Conservation (phyloP, 169 alveolate genomes). For the Plasmodium chabaudi region DNA sequence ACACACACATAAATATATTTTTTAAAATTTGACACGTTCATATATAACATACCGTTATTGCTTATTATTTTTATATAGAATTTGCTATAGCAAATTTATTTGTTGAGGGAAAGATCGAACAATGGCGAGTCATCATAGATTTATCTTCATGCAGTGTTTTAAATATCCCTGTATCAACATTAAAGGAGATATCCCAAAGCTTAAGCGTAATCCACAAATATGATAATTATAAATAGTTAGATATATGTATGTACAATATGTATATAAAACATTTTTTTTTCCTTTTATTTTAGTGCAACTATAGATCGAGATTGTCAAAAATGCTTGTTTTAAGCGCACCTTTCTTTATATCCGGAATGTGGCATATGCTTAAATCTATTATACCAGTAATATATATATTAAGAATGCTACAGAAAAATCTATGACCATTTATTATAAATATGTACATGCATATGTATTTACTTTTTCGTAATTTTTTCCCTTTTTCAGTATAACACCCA, state of each 20-base stretch:
- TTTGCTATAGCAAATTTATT: constrained; percentile 75
- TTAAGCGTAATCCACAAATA: constrained; percentile 65
- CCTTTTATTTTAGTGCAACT: constrained; percentile 30
- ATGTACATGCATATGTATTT: background rate
- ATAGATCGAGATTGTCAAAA: constrained; percentile 46
- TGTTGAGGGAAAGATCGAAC: constrained; percentile 83
- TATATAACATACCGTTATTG: background rate
- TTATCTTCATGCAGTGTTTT: constrained; percentile 80
- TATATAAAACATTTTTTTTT: background rate
- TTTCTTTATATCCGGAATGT: constrained; percentile 45
- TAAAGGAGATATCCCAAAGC: constrained; percentile 81
- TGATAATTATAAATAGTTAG: background rate
- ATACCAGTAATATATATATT: constrained; percentile 35
- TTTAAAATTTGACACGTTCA: background rate
- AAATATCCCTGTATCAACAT: constrained; percentile 78
- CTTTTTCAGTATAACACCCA: constrained; percentile 36
- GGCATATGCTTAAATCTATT: constrained; percentile 64
- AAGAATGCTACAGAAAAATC: background rate
- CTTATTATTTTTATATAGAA: constrained; percentile 72
- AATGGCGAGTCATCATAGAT: constrained; percentile 85
- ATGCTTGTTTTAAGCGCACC: constrained; percentile 65
- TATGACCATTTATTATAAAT: background rate
- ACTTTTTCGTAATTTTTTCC: background rate
- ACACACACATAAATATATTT: background rate
- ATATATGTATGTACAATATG: background rate